phyloP scores from a whole-genome alignment of 192 early-diverging fungal species.

The Podila verticillata region DNA sequence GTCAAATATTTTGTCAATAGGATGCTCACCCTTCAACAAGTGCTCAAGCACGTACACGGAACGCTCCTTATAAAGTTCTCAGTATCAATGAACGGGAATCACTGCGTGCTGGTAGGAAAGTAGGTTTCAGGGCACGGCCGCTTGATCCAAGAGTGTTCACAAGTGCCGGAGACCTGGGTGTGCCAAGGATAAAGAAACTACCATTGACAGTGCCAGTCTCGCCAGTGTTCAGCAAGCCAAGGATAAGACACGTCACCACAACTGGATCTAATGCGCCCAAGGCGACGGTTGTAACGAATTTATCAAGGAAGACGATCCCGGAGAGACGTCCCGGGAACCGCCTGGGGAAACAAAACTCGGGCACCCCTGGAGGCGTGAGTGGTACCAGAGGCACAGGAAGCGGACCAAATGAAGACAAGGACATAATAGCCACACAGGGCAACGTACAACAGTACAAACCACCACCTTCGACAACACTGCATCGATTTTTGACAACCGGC shows the following conservation, averaged over 20 bases:
- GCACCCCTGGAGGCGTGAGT: no score
- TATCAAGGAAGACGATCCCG: not conserved
- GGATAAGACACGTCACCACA: not conserved
- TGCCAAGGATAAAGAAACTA: slow-evolving; percentile 23
- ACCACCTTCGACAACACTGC: not conserved
- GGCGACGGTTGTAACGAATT: not conserved
- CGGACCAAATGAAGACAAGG: not conserved
- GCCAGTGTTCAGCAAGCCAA: slow-evolving; percentile 29
- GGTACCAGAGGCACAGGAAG: no score
- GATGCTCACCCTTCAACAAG: not conserved
- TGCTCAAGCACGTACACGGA: slow-evolving; percentile 3
- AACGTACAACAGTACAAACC: not conserved
- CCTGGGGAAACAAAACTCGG: not conserved
- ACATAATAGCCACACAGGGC: not conserved
- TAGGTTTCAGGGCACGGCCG: slow-evolving; percentile 15
- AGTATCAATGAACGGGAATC: slow-evolving; percentile 28
- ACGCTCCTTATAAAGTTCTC: slow-evolving; percentile 16
- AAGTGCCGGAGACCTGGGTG: slow-evolving; percentile 32
- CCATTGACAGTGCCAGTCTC: slow-evolving; percentile 37
- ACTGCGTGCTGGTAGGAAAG: slow-evolving; percentile 4
- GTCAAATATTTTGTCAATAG: not conserved
- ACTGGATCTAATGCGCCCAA: not conserved
- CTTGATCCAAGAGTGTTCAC: slow-evolving; percentile 30
- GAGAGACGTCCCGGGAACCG: not conserved
- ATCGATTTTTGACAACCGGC: not conserved